Evolutionary conservation across 2,329 filamentous ascomycete species (phyloP).

Genomic region (Helminthosporium solani): DNA sequence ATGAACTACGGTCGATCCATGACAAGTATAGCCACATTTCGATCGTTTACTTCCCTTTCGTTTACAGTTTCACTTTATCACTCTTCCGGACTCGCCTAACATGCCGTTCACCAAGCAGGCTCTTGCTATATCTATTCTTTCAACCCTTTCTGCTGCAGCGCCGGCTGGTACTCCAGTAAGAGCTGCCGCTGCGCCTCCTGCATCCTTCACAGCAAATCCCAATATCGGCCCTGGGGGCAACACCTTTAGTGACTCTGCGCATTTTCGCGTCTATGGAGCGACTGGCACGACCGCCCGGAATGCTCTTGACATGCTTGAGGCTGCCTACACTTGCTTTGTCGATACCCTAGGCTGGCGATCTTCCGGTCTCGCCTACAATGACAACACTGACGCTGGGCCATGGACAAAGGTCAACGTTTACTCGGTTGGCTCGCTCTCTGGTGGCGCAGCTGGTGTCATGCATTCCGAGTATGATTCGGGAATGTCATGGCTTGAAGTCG

Average conservation of each 20-base stretch:
- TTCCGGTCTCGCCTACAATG: constrained; percentile 23
- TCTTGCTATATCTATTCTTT: too few species aligned
- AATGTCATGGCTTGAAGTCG: constrained; percentile 49
- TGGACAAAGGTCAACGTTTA: constrained; percentile 53
- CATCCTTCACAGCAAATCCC: constrained; percentile 15
- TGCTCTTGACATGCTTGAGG: constrained; percentile 48
- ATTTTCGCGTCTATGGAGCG: constrained; percentile 45
- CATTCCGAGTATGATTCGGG: constrained; percentile 45
- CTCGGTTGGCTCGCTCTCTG: constrained; percentile 30
- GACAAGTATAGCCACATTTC: too few species aligned
- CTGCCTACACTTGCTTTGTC: constrained; percentile 40
- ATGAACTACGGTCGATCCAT: too few species aligned
- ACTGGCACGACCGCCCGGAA: constrained; percentile 26
- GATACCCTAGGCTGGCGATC: constrained; percentile 22
- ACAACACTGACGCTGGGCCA: constrained; percentile 32
- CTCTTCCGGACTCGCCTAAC: too few species aligned
- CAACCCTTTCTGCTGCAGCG: too few species aligned
- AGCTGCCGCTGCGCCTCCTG: constrained; percentile 7
- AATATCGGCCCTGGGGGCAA: constrained; percentile 12
- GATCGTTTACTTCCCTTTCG: too few species aligned
- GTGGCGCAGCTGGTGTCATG: constrained; percentile 47
- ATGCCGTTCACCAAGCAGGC: too few species aligned
- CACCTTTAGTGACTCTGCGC: constrained; percentile 23
- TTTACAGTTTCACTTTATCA: too few species aligned
- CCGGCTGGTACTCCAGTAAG: too few species aligned